Base-by-base conservation (phyloP, 495 filamentous ascomycete species). In the Aspergillus taichungensis region DNA sequence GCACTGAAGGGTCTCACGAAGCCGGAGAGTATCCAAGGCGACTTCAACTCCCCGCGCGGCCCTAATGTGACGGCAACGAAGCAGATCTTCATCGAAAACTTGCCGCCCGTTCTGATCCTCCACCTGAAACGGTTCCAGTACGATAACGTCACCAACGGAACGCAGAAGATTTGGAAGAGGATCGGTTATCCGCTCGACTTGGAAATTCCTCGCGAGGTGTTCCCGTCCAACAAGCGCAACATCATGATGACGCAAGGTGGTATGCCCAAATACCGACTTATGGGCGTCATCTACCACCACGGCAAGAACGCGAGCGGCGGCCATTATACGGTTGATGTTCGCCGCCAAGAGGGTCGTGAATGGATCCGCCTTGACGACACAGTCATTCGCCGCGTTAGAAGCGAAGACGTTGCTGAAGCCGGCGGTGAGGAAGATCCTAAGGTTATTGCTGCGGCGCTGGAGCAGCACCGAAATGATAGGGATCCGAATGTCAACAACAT, bases 161-260 rank as follows among this genome's bases (percentile, higher is more conserved):
- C 89, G 1, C 85, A 95, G 56, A 98, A 98, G 66, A 94, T 97
- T 47, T 97, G 91, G 91, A 98, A 96, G 72, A 91, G 89, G 66
- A 74, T 98, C 52, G 91, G 87, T 31, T 97, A 98, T 55, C 92
- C 92, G 0, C 72, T 97, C 10, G 88, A 95, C 54, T 76, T 97
- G 32, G 92, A 95, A 60, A 88, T 98, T 50, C 92, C 92, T 1
- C 82, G 82, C 27, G 94, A 97, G 58, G 83, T 92, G n/a, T 85
- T 98, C 62, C 83, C 87, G 5, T 77, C 79, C 13, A 75, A 80
- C 45, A 83, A 79, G 53, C 79, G 89, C 36, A 82, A 80, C 45
- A 69, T 66, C 5, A 64, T 84, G 49, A 67, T 77, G 30, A 68
- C 71, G 12, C 79, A 84, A 31, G 78, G 80, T 24, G 80, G 80